Percentiles rank a stretch among this genome's conserved stretches.
Evolutionary conservation across 192 early-diverging fungal species (phyloP).

Genomic region (Tieghemiomyces parasiticus): DNA sequence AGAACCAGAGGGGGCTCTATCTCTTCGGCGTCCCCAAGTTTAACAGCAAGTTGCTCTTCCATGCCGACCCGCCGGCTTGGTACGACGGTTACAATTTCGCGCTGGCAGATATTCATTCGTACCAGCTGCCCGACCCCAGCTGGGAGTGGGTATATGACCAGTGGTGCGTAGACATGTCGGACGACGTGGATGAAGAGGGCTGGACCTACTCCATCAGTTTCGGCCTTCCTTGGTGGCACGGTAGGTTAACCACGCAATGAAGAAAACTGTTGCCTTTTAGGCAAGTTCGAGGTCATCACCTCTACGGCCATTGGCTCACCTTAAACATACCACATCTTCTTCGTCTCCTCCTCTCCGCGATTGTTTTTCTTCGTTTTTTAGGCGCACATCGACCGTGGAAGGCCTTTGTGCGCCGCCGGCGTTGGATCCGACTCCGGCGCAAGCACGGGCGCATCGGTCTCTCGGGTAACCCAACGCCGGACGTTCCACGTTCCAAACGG

Average conservation of each 20-base stretch:
- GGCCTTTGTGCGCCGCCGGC: slow-evolving; percentile 9
- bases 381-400: slow-evolving; percentile 7
- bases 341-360: too few relatives aligned
- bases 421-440: slow-evolving; percentile 10
- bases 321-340: too few relatives aligned
- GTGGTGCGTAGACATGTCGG: slow-evolving; percentile 35
- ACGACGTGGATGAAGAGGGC: slow-evolving; percentile 32
- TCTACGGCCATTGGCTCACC: too few relatives aligned
- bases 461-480: background rate
- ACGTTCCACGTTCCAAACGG: background rate
- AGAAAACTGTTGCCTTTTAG: too few relatives aligned
- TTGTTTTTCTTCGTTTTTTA: too few relatives aligned
- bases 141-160: slow-evolving; percentile 35
- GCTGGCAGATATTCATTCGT: slow-evolving; percentile 30
- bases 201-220: slow-evolving; percentile 32
- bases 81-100: slow-evolving; percentile 26
- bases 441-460: slow-evolving; percentile 2
- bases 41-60: slow-evolving; percentile 9
- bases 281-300: too few relatives aligned
- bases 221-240: slow-evolving; percentile 9
- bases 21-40: slow-evolving; percentile 12
- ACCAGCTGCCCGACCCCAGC: slow-evolving; percentile 29
- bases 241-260: background rate
- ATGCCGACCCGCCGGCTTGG: slow-evolving; percentile 33
- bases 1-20: slow-evolving; percentile 15